Conservation (phyloP, 1,284 basidiomycete genomes). For the Cutaneotrichosporon cutaneum region DNA sequence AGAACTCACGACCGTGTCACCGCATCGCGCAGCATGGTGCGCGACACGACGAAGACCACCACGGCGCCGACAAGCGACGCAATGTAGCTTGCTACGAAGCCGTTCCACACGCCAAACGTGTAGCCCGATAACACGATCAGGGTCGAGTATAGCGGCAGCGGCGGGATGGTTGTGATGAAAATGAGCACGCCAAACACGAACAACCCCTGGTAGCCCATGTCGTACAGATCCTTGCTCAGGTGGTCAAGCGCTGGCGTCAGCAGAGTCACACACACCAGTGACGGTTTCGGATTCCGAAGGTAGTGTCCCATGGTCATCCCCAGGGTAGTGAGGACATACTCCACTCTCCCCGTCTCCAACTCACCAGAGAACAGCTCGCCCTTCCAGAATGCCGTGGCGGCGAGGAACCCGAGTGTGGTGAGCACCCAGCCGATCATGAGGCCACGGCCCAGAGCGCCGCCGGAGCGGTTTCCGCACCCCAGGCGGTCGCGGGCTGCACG, state of each 20-base stretch:
- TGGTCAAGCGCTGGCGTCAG: constrained; percentile 41
- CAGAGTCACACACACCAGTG: not conserved
- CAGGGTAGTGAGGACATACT: not conserved
- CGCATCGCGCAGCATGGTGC: constrained; percentile 41
- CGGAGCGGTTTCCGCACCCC: constrained; percentile 18
- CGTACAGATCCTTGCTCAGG: constrained; percentile 41
- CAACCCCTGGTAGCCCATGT: constrained; percentile 46
- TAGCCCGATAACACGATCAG: constrained; percentile 57
- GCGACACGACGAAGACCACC: constrained; percentile 54
- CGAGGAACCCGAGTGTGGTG: constrained; percentile 44
- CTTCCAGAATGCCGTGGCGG: constrained; percentile 45
- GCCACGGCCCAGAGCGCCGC: constrained; percentile 35
- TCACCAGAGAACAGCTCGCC: constrained; percentile 47
- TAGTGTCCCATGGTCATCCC: not conserved
- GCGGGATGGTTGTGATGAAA: constrained; percentile 53
- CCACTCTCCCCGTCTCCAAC: constrained; percentile 13
- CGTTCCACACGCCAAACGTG: constrained; percentile 56
- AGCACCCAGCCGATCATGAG: constrained; percentile 48
- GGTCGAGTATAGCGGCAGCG: constrained; percentile 58
- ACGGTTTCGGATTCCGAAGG: not conserved
- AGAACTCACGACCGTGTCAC: constrained; percentile 44
- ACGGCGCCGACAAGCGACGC: constrained; percentile 55
- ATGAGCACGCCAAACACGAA: constrained; percentile 51
- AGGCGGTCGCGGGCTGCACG: constrained; percentile 18
- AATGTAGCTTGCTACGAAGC: constrained; percentile 56